Conservation (phyloP, 2,329 filamentous ascomycete species). For the Thermothelomyces thermophilus region DNA sequence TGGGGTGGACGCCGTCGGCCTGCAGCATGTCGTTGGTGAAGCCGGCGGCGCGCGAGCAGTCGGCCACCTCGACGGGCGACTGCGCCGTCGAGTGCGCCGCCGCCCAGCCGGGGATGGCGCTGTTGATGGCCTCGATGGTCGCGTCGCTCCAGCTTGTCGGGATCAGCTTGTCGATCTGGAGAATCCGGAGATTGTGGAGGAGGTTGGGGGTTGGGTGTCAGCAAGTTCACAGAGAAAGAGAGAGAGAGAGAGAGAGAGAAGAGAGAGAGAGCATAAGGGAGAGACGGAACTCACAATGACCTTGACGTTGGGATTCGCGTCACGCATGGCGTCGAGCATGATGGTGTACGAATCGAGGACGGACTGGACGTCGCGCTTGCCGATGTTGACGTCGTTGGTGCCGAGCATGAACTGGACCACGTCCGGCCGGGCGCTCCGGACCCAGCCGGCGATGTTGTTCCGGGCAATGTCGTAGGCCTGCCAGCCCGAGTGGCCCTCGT, state of each 20-base stretch:
- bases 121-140: conserved; percentile 30
- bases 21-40: conserved; percentile 30
- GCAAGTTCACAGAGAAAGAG: not conserved
- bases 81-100: conserved; percentile 30
- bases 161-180: conserved; percentile 32
- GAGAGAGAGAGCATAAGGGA: not conserved
- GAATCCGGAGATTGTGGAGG: conserved; percentile 21
- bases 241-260: not conserved
- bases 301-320: conserved; percentile 32
- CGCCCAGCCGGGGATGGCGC: conserved; percentile 34
- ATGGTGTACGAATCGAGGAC: conserved; percentile 35
- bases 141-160: conserved; percentile 31
- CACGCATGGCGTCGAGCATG: conserved; percentile 34
- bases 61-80: conserved; percentile 35
- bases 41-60: conserved; percentile 30
- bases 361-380: conserved; percentile 27
- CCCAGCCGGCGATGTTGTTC: conserved; percentile 35
- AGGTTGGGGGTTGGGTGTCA: too few relatives aligned
- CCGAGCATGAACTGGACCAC: conserved; percentile 41
- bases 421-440: conserved; percentile 33
- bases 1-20: conserved; percentile 37
- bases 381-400: conserved; percentile 38
- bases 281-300: conserved; percentile 28
- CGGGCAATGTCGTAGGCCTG: conserved; percentile 38
- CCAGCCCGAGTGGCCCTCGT: conserved; percentile 40